A percentile compares a stretch with the other conserved stretches of the same genome.
These are phyloP conservation scores for Aureobasidium sp. DNA, from an alignment of 2,329 filamentous ascomycete genomes.

Conservation along the genomic window DNA sequence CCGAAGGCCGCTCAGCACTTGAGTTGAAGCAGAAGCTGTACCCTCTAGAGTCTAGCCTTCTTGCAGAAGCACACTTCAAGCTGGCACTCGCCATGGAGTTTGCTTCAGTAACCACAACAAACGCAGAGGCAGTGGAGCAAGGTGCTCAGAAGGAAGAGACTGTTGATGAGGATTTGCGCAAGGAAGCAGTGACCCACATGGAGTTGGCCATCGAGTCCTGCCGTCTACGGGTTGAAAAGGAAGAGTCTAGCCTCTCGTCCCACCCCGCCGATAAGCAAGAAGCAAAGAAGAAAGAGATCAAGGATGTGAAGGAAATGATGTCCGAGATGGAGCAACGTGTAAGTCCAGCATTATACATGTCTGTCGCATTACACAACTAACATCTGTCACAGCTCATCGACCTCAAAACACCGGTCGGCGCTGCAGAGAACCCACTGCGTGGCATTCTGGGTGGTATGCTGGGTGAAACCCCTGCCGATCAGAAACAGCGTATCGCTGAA, in stretches of 20 bases:
- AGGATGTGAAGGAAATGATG: constrained; percentile 70
- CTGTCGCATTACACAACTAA: no score
- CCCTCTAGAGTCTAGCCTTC: constrained; percentile 69
- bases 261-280: constrained; percentile 58
- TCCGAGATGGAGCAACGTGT: constrained; percentile 66
- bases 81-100: constrained; percentile 93
- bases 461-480: constrained; percentile 54
- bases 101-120: constrained; percentile 64
- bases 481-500: constrained; percentile 60
- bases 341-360: no score
- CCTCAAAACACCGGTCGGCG: constrained; percentile 48
- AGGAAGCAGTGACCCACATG: constrained; percentile 64
- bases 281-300: constrained; percentile 53
- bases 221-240: constrained; percentile 61
- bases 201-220: constrained; percentile 68
- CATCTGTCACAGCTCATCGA: constrained; percentile 47
- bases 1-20: constrained; percentile 71
- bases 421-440: constrained; percentile 39
- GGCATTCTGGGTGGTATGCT: constrained; percentile 59
- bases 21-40: constrained; percentile 73
- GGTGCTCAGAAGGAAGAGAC: constrained; percentile 30
- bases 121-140: constrained; percentile 41
- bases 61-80: constrained; percentile 95
- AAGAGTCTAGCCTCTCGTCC: constrained; percentile 56
- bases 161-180: constrained; percentile 62